phyloP scores from a whole-genome alignment of 352 stramenopile genomes.

The Phytopythium ostracodes region DNA sequence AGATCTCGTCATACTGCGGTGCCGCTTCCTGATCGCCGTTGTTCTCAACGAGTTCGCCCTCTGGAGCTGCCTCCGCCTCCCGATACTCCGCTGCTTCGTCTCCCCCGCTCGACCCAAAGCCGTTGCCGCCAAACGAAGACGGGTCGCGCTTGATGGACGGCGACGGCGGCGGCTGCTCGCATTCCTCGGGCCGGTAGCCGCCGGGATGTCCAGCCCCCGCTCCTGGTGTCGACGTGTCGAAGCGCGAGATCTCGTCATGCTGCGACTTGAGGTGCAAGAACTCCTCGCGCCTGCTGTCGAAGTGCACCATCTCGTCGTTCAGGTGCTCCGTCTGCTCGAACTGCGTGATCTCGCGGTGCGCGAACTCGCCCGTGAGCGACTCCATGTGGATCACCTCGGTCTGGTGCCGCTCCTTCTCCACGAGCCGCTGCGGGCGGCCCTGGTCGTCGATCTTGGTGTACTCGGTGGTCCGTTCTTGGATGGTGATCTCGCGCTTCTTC shows the following conservation, averaged over 20 bases:
- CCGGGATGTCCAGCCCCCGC: conserved; percentile 5
- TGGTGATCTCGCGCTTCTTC: conserved; percentile 87
- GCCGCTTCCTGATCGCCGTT: neutral
- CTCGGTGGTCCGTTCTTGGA: conserved; percentile 83
- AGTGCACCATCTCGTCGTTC: conserved; percentile 80
- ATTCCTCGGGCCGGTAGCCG: conserved; percentile 44
- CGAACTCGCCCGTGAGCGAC: conserved; percentile 70
- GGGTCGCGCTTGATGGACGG: conserved; percentile 77
- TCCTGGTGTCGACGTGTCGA: conserved; percentile 64
- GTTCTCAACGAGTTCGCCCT: neutral
- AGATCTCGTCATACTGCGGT: neutral
- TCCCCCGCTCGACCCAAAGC: neutral
- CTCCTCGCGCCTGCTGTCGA: conserved; percentile 73
- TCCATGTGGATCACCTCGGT: conserved; percentile 86
- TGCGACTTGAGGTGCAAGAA: conserved; percentile 82
- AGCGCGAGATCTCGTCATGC: conserved; percentile 81
- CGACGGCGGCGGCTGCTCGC: conserved; percentile 68
- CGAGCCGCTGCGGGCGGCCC: conserved; percentile 61
- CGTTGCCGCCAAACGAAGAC: conserved; percentile 14
- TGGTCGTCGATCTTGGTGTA: conserved; percentile 88
- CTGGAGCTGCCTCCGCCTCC: neutral
- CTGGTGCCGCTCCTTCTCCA: conserved; percentile 84
- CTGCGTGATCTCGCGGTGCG: conserved; percentile 82
- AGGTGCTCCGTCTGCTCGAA: conserved; percentile 81
- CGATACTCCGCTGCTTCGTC: neutral